A percentile compares a stretch with the other conserved stretches of the same genome.
phyloP scores from a whole-genome alignment of 495 filamentous ascomycete species.

The Penicillium lividum region DNA sequence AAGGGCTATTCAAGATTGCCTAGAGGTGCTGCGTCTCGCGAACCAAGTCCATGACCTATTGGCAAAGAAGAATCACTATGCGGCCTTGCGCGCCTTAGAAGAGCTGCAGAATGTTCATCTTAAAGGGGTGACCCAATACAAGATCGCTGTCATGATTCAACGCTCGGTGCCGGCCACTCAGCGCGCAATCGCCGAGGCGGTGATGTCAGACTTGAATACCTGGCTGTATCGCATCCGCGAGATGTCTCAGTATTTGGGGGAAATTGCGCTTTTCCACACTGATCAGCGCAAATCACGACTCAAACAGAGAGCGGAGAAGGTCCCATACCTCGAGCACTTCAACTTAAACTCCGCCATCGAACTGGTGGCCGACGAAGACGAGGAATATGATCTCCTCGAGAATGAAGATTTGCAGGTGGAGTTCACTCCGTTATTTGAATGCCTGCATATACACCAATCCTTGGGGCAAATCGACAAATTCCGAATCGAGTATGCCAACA shows the following conservation, averaged over 20 bases:
- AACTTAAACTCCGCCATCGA: constrained; percentile 96
- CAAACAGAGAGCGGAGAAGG: constrained; percentile 71
- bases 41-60: constrained; percentile 94
- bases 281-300: constrained; percentile 82
- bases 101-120: constrained; percentile 96
- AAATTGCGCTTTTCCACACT: constrained; percentile 96
- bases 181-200: constrained; percentile 88
- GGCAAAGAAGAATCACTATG: constrained; percentile 90
- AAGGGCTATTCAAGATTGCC: constrained; percentile 81
- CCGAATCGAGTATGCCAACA: constrained; percentile 83
- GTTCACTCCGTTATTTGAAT: constrained; percentile 94
- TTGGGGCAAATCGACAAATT: constrained; percentile 92
- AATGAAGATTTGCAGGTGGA: constrained; percentile 93
- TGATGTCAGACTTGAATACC: constrained; percentile 95
- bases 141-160: constrained; percentile 94
- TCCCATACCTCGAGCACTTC: constrained; percentile 73
- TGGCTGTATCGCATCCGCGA: constrained; percentile 97
- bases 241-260: constrained; percentile 90
- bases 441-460: constrained; percentile 94
- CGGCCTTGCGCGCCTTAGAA: constrained; percentile 87
- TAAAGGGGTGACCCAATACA: constrained; percentile 88
- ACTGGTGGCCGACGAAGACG: constrained; percentile 88
- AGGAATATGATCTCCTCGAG: constrained; percentile 91
- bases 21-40: constrained; percentile 87
- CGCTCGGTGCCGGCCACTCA: constrained; percentile 91